Evolutionary conservation across 148 eudicot species (phyloP).

Genomic region (Silene uniflora): DNA sequence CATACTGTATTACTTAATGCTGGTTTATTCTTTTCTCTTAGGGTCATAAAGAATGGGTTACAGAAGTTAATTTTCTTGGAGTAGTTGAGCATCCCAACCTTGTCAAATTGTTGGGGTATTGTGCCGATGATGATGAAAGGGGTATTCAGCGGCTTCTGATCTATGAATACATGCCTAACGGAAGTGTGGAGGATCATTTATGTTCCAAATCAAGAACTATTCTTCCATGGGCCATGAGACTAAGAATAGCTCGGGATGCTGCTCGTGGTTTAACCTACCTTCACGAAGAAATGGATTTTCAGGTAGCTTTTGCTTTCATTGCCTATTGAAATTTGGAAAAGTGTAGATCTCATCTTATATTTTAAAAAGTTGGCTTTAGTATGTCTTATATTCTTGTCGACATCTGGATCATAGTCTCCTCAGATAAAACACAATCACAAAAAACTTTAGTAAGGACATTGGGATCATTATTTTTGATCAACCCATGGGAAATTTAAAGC

Average conservation of each 20-base stretch:
- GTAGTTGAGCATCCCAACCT: conserved; percentile 89
- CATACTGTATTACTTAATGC: conserved; percentile 1
- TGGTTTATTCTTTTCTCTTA: conserved; percentile 27
- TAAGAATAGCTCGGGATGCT: conserved; percentile 81
- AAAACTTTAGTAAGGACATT: background rate
- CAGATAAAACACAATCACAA: background rate
- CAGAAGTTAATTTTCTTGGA: conserved; percentile 90
- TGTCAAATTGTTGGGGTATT: conserved; percentile 84
- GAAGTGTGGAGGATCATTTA: conserved; percentile 87
- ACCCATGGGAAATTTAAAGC: background rate
- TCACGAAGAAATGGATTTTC: conserved; percentile 94
- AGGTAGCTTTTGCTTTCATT: conserved; percentile 36
- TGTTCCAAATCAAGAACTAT: conserved; percentile 45
- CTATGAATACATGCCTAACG: conserved; percentile 86
- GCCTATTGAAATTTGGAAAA: background rate
- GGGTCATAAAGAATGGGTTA: conserved; percentile 99
- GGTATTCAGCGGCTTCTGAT: conserved; percentile 88
- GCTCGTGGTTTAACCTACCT: conserved; percentile 89
- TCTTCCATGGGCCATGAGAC: conserved; percentile 82
- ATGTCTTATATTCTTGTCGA: background rate
- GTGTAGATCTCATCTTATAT: background rate
- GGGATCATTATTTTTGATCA: background rate
- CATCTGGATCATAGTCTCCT: background rate
- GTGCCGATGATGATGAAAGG: conserved; percentile 97
- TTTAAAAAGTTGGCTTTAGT: background rate